phyloP scores from a whole-genome alignment of 73 alveolate species.

The Uronychia binucleata region DNA sequence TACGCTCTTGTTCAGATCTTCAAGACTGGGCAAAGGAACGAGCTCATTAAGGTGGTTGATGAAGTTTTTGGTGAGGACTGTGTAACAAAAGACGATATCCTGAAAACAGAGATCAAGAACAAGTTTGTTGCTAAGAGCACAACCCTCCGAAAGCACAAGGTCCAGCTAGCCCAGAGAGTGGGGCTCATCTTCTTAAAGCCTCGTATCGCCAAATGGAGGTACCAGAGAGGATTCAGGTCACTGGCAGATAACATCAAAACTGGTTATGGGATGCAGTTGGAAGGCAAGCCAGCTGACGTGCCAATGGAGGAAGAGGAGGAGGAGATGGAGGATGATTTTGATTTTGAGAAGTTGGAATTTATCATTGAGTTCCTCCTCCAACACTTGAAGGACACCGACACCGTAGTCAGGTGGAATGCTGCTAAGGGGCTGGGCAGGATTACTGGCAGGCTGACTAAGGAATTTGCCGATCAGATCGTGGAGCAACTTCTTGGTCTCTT shows the following conservation, averaged over 20 bases:
- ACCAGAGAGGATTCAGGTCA: conserved; percentile 74
- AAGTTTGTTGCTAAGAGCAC: conserved; percentile 63
- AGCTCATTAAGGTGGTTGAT: conserved; percentile 23
- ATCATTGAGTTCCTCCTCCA: conserved; percentile 79
- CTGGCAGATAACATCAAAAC: conserved; percentile 39
- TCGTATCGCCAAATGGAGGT: conserved; percentile 88
- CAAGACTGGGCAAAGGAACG: conserved; percentile 69
- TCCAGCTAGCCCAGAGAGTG: conserved; percentile 80
- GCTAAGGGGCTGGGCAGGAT: conserved; percentile 97
- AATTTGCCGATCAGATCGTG: conserved; percentile 93
- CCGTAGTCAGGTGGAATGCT: conserved; percentile 96
- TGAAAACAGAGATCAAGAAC: conserved; percentile 33
- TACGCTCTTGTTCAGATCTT: conserved; percentile 63
- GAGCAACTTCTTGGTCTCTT: conserved; percentile 78
- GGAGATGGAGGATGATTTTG: conserved; percentile 75
- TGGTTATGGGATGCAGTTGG: conserved; percentile 17
- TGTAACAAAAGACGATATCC: conserved; percentile 6
- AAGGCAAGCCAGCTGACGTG: conserved; percentile 34
- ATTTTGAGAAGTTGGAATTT: conserved; percentile 79
- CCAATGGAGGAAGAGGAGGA: conserved; percentile 68
- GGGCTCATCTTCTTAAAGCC: conserved; percentile 93
- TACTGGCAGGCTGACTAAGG: conserved; percentile 84
- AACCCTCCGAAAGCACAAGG: conserved; percentile 62
- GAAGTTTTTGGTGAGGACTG: not conserved
- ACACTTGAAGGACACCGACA: conserved; percentile 87